A percentile compares a stretch with the other conserved stretches of the same genome.
Conservation (phyloP, 805 yeast genomes). For the Cyberlindnera amylophila region DNA sequence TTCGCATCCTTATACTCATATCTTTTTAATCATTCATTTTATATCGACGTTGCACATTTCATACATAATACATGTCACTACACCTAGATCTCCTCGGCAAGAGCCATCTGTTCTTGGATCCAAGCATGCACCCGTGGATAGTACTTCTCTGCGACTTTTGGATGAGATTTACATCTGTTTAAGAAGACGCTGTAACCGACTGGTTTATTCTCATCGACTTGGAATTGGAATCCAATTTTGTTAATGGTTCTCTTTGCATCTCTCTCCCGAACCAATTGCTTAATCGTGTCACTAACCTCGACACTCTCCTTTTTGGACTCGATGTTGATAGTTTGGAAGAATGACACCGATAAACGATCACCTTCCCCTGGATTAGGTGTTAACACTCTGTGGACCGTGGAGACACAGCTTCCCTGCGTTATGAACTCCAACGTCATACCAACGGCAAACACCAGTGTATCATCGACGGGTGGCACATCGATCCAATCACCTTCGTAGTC, state of each 20-base stretch:
- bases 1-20: no score
- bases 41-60: no score
- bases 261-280: conserved; percentile 16
- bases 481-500: conserved; percentile 46
- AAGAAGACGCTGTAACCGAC: conserved; percentile 45
- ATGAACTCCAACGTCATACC: conserved; percentile 48
- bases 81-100: conserved; percentile 1
- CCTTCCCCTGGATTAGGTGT: conserved; percentile 25
- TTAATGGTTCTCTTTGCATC: conserved; percentile 19
- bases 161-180: conserved; percentile 46
- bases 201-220: conserved; percentile 31
- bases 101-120: conserved; percentile 24
- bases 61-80: no score
- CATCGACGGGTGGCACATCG: conserved; percentile 37
- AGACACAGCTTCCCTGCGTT: conserved; percentile 45
- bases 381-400: conserved; percentile 45
- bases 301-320: conserved; percentile 22
- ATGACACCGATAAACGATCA: conserved; percentile 43
- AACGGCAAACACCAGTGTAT: conserved; percentile 43
- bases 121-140: conserved; percentile 39
- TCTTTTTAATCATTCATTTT: no score
- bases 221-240: conserved; percentile 28
- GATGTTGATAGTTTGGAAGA: conserved; percentile 44
- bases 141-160: conserved; percentile 44
- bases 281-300: conserved; percentile 17